Conservation (phyloP, 192 early-diverging fungal genomes). For the Linnemannia hyalina region DNA sequence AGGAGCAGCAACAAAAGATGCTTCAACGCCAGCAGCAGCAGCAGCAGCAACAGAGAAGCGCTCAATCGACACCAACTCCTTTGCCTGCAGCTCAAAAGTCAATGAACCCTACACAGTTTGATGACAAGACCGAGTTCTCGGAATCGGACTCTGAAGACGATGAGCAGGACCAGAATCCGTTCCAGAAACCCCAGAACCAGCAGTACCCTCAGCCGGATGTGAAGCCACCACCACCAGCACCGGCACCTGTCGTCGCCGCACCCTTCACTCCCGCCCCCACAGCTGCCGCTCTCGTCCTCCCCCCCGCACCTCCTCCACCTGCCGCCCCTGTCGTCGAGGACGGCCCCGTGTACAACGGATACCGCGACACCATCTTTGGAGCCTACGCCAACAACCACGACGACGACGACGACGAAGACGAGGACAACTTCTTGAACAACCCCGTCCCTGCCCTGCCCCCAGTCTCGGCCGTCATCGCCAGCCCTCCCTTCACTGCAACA, state of each 20-base stretch:
- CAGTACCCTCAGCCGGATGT: neutral
- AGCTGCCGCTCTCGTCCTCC: neutral
- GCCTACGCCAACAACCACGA: conserved; percentile 30
- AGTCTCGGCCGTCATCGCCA: neutral
- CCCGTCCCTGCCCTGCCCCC: conserved; percentile 12
- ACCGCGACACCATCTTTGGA: conserved; percentile 55
- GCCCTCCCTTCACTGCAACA: neutral
- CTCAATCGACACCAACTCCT: neutral
- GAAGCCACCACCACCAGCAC: no score
- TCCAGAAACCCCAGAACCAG: conserved; percentile 2
- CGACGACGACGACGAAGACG: conserved; percentile 44
- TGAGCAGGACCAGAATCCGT: neutral
- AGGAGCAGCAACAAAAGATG: conserved; percentile 40
- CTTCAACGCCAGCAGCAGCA: conserved; percentile 32
- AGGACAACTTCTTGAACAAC: neutral
- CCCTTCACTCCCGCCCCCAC: neutral
- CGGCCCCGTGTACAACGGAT: conserved; percentile 42
- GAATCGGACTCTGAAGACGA: conserved; percentile 18
- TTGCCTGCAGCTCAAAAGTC: conserved; percentile 40
- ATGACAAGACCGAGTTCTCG: conserved; percentile 46
- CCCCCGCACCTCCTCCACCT: neutral
- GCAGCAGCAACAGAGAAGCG: conserved; percentile 19
- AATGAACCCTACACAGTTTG: conserved; percentile 44
- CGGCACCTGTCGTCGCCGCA: neutral
- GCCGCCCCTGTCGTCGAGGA: neutral